Conservation (phyloP, 2,329 filamentous ascomycete species). For the Ophiocordyceps australis region DNA sequence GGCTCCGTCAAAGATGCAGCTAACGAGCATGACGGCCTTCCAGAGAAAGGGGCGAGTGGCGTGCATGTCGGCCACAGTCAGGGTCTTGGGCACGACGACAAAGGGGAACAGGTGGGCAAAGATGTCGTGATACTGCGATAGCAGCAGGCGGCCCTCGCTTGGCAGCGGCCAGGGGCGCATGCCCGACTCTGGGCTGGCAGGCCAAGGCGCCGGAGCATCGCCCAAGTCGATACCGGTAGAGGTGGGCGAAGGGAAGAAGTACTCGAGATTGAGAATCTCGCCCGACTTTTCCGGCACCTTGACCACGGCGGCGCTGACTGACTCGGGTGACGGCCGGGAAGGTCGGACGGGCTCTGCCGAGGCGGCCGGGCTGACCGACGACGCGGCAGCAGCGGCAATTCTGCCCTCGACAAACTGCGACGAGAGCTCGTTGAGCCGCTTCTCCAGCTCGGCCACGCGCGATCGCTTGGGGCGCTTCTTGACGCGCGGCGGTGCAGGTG, state of each 20-base stretch:
- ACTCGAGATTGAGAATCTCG: conserved; percentile 11
- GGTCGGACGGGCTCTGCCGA: neutral
- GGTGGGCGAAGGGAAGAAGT: conserved; percentile 15
- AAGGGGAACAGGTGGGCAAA: conserved; percentile 24
- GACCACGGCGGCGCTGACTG: too few species aligned
- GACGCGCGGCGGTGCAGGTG: conserved; percentile 25
- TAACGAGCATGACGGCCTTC: conserved; percentile 28
- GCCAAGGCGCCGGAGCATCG: conserved; percentile 6
- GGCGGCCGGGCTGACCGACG: conserved; percentile 3
- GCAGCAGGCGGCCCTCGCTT: conserved; percentile 19
- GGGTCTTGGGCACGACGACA: conserved; percentile 17
- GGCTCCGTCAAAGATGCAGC: conserved; percentile 20
- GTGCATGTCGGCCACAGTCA: conserved; percentile 17
- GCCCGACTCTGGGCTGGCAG: conserved; percentile 6
- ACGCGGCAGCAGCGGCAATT: conserved; percentile 4
- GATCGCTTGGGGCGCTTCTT: conserved; percentile 28
- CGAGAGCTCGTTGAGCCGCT: conserved; percentile 28
- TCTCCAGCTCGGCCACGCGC: conserved; percentile 30
- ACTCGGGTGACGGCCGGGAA: neutral
- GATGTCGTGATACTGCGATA: conserved; percentile 16
- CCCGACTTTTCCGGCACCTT: conserved; percentile 4
- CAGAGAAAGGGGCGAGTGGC: conserved; percentile 23
- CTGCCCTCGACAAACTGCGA: conserved; percentile 20
- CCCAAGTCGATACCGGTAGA: conserved; percentile 7
- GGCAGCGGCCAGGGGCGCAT: conserved; percentile 21